These are phyloP conservation scores for Citrus sp. DNA, from an alignment of 345 rosid genomes.

Conservation along the genomic window DNA sequence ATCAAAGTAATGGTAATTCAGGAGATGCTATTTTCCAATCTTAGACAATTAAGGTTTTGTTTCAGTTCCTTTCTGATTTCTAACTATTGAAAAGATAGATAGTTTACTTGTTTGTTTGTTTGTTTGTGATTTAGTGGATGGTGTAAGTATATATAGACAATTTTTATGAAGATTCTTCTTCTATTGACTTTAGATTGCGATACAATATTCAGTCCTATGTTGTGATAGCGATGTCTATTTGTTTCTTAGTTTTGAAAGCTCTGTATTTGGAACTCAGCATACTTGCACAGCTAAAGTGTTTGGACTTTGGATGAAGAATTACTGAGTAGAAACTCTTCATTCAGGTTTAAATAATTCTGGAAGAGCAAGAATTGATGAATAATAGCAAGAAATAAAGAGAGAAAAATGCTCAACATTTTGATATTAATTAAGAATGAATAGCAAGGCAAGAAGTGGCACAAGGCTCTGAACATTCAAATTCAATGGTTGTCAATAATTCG, in stretches of 20 bases:
- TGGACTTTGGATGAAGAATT: background rate
- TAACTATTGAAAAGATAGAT: background rate
- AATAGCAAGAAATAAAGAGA: no score
- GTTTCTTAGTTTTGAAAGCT: background rate
- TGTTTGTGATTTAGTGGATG: slow-evolving; percentile 3
- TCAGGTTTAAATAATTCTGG: no score
- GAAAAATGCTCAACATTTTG: no score
- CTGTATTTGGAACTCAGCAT: background rate
- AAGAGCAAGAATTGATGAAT: no score
- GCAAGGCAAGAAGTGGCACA: no score
- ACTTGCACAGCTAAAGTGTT: background rate
- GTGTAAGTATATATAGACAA: background rate
- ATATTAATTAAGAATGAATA: no score
- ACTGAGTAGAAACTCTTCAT: background rate
- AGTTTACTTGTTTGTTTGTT: background rate
- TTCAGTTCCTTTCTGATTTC: background rate
- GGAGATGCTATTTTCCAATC: slow-evolving; percentile 7
- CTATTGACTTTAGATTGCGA: background rate
- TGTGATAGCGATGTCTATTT: no score
- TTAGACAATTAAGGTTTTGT: background rate
- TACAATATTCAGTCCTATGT: background rate
- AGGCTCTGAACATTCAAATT: no score
- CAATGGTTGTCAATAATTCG: background rate
- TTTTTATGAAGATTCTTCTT: background rate
- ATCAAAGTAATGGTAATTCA: slow-evolving; percentile 14